These are phyloP conservation scores for Neltuma alba DNA, from an alignment of 306 rosid genomes.

Conservation along the genomic window DNA sequence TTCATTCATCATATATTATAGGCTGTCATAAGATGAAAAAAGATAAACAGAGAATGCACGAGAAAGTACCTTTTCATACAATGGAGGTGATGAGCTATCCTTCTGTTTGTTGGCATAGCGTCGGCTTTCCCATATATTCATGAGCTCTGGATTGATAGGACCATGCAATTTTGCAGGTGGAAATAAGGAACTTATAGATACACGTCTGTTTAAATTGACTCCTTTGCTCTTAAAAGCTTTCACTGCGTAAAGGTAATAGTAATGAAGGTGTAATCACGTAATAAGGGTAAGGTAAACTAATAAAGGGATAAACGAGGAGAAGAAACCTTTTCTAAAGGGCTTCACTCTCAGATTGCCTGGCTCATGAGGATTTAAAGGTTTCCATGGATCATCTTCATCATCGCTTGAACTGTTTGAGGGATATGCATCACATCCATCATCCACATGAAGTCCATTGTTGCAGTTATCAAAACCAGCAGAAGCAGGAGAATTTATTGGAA, in stretches of 20 bases:
- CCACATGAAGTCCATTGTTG: slow-evolving; percentile 53
- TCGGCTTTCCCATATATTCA: slow-evolving; percentile 61
- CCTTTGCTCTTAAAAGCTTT: slow-evolving; percentile 50
- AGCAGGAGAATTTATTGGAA: slow-evolving; percentile 50
- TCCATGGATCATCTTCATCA: slow-evolving; percentile 82
- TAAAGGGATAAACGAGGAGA: background rate
- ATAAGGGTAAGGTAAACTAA: slow-evolving; percentile 18
- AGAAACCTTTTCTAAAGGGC: slow-evolving; percentile 86
- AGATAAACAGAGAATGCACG: background rate
- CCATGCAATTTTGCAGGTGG: slow-evolving; percentile 85
- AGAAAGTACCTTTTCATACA: slow-evolving; percentile 70
- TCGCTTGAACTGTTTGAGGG: slow-evolving; percentile 60
- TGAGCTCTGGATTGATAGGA: slow-evolving; percentile 77
- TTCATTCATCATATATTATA: slow-evolving; percentile 32
- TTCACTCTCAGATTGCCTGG: slow-evolving; percentile 80
- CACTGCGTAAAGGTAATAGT: slow-evolving; percentile 46
- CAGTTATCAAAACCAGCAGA: slow-evolving; percentile 45
- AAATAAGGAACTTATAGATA: slow-evolving; percentile 56
- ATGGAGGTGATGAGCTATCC: slow-evolving; percentile 52
- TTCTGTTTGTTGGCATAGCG: slow-evolving; percentile 43
- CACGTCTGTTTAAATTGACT: slow-evolving; percentile 36
- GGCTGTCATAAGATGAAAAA: slow-evolving; percentile 9
- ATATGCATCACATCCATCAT: slow-evolving; percentile 58
- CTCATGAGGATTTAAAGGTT: slow-evolving; percentile 94
- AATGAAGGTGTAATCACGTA: slow-evolving; percentile 9